These are phyloP conservation scores for Ustilago xerochloae DNA, from an alignment of 1,284 basidiomycete species.

Conservation along the genomic window DNA sequence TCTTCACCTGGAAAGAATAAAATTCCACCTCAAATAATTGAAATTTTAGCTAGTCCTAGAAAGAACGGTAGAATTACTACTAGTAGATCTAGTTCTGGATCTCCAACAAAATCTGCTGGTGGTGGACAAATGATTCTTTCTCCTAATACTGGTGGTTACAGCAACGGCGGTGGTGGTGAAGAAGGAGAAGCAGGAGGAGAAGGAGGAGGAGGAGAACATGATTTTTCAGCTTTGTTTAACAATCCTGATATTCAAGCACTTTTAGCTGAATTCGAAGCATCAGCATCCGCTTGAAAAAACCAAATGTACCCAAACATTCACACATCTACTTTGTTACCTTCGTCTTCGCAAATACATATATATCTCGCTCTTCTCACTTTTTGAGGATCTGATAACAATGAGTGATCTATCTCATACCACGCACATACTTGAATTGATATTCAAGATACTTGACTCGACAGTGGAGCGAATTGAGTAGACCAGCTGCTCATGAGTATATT, in stretches of 20 bases:
- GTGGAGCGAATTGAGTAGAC: too few relatives aligned
- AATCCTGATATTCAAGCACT: conserved; percentile 50
- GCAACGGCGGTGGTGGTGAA: too few relatives aligned
- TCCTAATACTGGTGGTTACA: not conserved
- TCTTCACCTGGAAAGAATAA: conserved; percentile 26
- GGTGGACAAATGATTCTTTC: conserved; percentile 9
- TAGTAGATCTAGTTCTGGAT: not conserved
- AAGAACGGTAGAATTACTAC: conserved; percentile 1
- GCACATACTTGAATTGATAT: too few relatives aligned
- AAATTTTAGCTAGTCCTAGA: conserved; percentile 27
- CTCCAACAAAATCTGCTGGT: not conserved
- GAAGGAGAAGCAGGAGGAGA: not conserved
- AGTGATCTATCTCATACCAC: too few relatives aligned
- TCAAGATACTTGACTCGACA: too few relatives aligned
- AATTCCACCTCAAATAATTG: conserved; percentile 31
- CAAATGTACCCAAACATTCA: too few relatives aligned
- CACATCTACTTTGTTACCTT: too few relatives aligned
- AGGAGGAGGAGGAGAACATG: conserved; percentile 8
- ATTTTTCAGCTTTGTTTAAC: conserved; percentile 28
- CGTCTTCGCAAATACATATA: too few relatives aligned
- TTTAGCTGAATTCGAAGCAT: conserved; percentile 37
- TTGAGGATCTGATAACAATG: too few relatives aligned
- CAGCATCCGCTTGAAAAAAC: too few relatives aligned
- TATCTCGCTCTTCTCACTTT: too few relatives aligned
- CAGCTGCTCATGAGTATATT: too few relatives aligned